Evolutionary conservation across 1,284 basidiomycete species (phyloP), one percentile per base, ranked within the genome.

Genomic region (Cystobasidiaceae sp.): DNA sequence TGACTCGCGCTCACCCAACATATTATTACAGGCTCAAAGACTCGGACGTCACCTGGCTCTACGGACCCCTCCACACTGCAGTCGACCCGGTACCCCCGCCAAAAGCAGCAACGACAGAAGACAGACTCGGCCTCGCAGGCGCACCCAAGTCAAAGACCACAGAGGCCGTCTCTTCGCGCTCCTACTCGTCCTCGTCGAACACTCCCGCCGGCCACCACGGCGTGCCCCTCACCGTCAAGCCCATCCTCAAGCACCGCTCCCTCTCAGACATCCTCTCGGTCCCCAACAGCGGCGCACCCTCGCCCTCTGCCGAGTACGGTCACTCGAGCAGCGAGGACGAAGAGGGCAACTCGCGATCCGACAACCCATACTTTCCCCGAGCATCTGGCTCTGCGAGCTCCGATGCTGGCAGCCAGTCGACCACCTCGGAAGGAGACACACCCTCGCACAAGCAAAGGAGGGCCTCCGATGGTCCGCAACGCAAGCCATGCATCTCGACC

Each of bases 1-100:
- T 6, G 33, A 17, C 41, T 30, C 43, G 19, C 25, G 19, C 65
- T 43, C 19, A 25, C 58, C 4, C 39, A 33, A 33, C 15, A n/a
- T 30, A 19, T 9, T 55, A 56, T 3, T 32, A 13, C 80, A 98
- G 94, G 94, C 85, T 98, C 72, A 98, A 98, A 77, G 96, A 98
- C 79, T 93, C 90, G 27, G 94, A 98, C 77, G 94, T 98, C 30
- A 98, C 96, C 11, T 98, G 96, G 94, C 83, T 98, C 2, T 98
- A 98, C 74, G 94, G 94, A 0, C 96, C 96, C 15, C 80, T 98
- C 0, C 96, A 98, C 77, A 90, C 90, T 1, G 90, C 90, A 44
- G 83, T 86, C 65, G 90, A 93, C 71, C 81, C 83, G 2, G 82
- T 84, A 5, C 82, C 82, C 1, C 78, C 82, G 3, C 77, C 81